Percentiles rank a stretch among this genome's conserved stretches.
Evolutionary conservation across 345 rosid species (phyloP).

Genomic region (Eucalyptus erythrocorys): DNA sequence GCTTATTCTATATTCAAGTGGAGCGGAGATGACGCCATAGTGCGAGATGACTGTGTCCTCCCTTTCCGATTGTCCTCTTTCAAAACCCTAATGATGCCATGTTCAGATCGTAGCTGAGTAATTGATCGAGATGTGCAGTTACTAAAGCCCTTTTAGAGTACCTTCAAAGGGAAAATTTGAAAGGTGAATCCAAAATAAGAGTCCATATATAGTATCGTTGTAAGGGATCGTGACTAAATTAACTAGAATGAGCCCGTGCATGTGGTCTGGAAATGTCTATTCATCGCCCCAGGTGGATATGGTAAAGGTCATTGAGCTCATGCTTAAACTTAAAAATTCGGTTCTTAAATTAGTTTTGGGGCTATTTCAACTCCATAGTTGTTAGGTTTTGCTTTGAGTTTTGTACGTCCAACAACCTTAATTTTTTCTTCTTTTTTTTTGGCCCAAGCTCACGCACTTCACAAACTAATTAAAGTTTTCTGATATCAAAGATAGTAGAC

Average conservation of each 20-base stretch:
- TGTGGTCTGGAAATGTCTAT: background rate
- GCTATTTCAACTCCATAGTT: background rate
- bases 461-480: background rate
- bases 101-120: background rate
- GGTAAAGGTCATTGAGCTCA: background rate
- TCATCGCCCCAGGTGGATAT: background rate
- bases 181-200: background rate
- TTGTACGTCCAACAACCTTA: too few species aligned
- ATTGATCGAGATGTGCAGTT: background rate
- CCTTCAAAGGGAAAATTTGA: background rate
- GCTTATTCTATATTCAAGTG: background rate
- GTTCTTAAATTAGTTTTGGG: background rate
- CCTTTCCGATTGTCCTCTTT: background rate
- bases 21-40: background rate
- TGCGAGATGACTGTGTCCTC: background rate
- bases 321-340: background rate
- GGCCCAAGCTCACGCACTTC: too few species aligned
- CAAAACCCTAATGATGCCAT: background rate
- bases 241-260: background rate
- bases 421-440: too few species aligned
- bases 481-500: background rate
- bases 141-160: background rate
- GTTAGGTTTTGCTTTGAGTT: background rate
- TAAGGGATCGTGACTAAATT: background rate
- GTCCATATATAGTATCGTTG: background rate